phyloP scores from a whole-genome alignment of 352 stramenopile genomes.

The Globisporangium mamillatum region DNA sequence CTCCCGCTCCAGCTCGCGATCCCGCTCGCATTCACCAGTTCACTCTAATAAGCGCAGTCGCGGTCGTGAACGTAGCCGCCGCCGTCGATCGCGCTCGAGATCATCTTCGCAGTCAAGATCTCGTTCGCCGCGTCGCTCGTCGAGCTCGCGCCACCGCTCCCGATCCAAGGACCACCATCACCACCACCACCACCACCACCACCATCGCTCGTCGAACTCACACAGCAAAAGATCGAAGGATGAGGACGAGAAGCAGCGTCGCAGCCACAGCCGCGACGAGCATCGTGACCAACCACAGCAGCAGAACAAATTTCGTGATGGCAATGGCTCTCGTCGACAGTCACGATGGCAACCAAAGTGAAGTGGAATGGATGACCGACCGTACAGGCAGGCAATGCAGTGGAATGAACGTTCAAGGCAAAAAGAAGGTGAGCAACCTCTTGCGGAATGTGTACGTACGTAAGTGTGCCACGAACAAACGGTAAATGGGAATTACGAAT shows the following conservation, averaged over 20 bases:
- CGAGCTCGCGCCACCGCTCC: slow-evolving; percentile 12
- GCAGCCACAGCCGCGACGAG: background rate
- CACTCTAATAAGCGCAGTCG: slow-evolving; percentile 12
- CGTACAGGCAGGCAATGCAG: background rate
- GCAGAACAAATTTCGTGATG: slow-evolving; percentile 9
- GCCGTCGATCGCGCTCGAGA: slow-evolving; percentile 29
- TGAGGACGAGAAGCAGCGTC: slow-evolving; percentile 2
- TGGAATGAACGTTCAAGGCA: background rate
- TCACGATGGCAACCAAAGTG: slow-evolving; percentile 18
- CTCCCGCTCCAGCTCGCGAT: slow-evolving; percentile 28
- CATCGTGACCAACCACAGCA: background rate
- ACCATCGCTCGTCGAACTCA: slow-evolving; percentile 12
- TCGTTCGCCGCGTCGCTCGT: slow-evolving; percentile 22
- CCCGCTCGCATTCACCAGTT: slow-evolving; percentile 25
- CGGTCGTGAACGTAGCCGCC: slow-evolving; percentile 22
- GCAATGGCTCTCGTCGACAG: background rate
- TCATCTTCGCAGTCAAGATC: slow-evolving; percentile 41
- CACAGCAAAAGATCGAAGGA: slow-evolving; percentile 9
- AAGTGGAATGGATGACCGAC: background rate
- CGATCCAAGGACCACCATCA: slow-evolving; percentile 11
- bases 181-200: slow-evolving; percentile 8
- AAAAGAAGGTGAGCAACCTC: background rate
- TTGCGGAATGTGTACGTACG: background rate
- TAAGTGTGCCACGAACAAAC: background rate
- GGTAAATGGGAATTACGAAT: background rate